A percentile compares a stretch with the other conserved stretches of the same genome.
These are phyloP conservation scores for Lepidium didymum DNA, from an alignment of 345 rosid genomes.

Conservation along the genomic window DNA sequence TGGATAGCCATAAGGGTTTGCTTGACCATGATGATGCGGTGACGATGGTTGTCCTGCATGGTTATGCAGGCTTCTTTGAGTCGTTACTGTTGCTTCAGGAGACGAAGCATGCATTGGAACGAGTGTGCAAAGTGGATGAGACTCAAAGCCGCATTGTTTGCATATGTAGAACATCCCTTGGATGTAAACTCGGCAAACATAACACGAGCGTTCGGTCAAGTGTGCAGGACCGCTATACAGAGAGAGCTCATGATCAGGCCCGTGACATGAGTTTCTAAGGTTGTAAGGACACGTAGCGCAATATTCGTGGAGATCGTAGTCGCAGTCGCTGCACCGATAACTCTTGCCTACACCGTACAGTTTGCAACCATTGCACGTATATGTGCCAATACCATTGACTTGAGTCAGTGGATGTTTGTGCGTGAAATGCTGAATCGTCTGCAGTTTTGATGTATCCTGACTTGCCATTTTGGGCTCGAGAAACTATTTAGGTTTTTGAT, in stretches of 20 bases:
- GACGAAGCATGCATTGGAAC: constrained; percentile 7
- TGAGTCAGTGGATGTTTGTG: constrained; percentile 29
- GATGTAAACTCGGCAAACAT: constrained; percentile 23
- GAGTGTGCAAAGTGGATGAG: constrained; percentile 38
- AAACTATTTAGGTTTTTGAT: not conserved
- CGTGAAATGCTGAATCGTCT: constrained; percentile 13
- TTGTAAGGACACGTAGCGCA: constrained; percentile 25
- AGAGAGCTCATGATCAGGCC: constrained; percentile 16
- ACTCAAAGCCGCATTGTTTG: constrained; percentile 27
- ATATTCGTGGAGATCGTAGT: constrained; percentile 36
- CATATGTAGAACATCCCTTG: constrained; percentile 37
- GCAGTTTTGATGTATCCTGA: not conserved
- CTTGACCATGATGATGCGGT: constrained; percentile 15
- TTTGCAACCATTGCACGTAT: constrained; percentile 34
- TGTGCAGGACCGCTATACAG: constrained; percentile 1
- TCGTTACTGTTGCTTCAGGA: not conserved
- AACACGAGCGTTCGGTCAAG: constrained; percentile 18
- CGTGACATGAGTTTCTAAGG: constrained; percentile 31
- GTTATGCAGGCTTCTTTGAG: constrained; percentile 11
- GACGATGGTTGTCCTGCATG: constrained; percentile 17
- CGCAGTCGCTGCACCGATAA: constrained; percentile 28
- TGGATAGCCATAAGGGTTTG: not conserved
- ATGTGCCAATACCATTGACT: not conserved
- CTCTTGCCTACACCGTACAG: constrained; percentile 10
- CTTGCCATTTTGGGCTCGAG: not conserved